Conservation (phyloP, 805 yeast species). For the Kodamaea nitidulidarum region DNA sequence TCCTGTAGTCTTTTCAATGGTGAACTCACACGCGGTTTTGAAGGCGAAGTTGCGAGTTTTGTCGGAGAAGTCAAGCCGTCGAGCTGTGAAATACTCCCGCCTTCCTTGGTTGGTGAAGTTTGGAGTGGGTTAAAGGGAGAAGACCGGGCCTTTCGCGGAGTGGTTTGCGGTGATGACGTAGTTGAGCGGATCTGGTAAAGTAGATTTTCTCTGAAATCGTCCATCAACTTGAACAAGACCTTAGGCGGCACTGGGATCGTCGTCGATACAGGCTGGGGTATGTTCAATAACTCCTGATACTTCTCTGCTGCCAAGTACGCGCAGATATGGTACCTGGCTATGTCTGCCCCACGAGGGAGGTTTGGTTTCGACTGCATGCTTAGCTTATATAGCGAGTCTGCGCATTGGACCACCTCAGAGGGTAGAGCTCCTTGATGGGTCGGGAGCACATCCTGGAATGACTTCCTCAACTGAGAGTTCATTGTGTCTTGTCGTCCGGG, state of each 20-base stretch:
- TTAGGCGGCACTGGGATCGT: constrained; percentile 58
- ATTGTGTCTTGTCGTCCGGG: constrained; percentile 15
- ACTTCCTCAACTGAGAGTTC: constrained; percentile 24
- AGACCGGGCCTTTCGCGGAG: constrained; percentile 13
- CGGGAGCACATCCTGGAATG: constrained; percentile 50
- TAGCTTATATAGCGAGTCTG: constrained; percentile 45
- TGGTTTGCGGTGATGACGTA: constrained; percentile 15
- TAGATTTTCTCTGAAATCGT: constrained; percentile 42
- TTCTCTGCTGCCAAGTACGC: constrained; percentile 58
- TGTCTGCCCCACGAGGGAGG: constrained; percentile 52
- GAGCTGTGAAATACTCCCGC: neutral
- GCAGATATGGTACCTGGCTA: constrained; percentile 65
- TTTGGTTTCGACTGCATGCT: constrained; percentile 49
- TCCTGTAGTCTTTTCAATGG: constrained; percentile 36
- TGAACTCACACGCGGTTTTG: constrained; percentile 31
- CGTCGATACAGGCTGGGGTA: constrained; percentile 47
- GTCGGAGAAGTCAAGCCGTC: constrained; percentile 3
- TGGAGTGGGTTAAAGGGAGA: constrained; percentile 8
- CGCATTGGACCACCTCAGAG: constrained; percentile 32
- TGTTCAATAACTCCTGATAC: constrained; percentile 37
- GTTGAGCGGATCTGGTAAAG: constrained; percentile 21
- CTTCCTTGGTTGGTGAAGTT: constrained; percentile 10
- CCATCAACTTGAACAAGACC: constrained; percentile 38
- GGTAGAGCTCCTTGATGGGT: constrained; percentile 44
- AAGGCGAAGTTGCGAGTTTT: constrained; percentile 13